Evolutionary conservation across 768 basidiomycete genomes (phyloP).

Genomic region (Pleurotus sapidus): DNA sequence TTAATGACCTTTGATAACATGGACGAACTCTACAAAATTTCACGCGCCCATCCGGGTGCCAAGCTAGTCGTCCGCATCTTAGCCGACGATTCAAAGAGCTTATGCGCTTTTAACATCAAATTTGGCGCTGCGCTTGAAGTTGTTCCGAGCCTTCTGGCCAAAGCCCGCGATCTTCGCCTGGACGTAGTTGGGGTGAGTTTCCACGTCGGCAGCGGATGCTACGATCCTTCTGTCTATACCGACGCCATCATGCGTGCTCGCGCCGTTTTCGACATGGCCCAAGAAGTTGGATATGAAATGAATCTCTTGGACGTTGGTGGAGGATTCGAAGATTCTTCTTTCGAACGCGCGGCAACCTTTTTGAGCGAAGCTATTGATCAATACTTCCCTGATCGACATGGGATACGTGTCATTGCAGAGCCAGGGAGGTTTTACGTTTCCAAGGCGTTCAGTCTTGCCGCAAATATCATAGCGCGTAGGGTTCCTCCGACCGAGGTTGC

Average conservation of each 20-base stretch:
- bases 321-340: constrained; percentile 88
- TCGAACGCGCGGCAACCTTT: constrained; percentile 75
- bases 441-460: constrained; percentile 87
- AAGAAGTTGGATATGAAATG: constrained; percentile 77
- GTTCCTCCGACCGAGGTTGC: constrained; percentile 35
- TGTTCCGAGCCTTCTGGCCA: constrained; percentile 76
- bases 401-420: constrained; percentile 87
- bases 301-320: constrained; percentile 91
- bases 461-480: constrained; percentile 90
- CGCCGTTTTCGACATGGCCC: constrained; percentile 84
- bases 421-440: constrained; percentile 95
- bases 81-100: constrained; percentile 94
- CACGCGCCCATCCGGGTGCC: constrained; percentile 74
- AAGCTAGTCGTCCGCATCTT: constrained; percentile 92
- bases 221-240: constrained; percentile 84
- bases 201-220: constrained; percentile 97
- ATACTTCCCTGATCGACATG: constrained; percentile 74
- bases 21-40: constrained; percentile 94
- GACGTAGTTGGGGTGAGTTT: constrained; percentile 95
- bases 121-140: constrained; percentile 88
- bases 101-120: constrained; percentile 93
- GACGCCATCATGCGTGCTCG: constrained; percentile 87
- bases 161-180: constrained; percentile 74
- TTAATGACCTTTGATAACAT: constrained; percentile 98
- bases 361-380: constrained; percentile 67